These are phyloP conservation scores for Funneliformis geosporum DNA, from an alignment of 192 early-diverging fungal genomes.

Conservation along the genomic window DNA sequence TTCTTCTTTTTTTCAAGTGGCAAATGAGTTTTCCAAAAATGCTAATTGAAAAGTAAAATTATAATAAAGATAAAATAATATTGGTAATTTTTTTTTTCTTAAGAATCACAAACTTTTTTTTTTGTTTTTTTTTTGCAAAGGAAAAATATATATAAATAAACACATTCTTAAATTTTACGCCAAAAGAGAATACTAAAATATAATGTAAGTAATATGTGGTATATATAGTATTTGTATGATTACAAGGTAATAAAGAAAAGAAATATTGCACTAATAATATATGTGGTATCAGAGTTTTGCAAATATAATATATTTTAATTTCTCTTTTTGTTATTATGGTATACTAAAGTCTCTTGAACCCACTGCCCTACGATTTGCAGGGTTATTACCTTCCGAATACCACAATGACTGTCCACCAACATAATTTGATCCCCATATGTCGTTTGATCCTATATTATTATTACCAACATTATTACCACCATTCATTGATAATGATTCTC, in stretches of 20 bases:
- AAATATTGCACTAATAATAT: not conserved
- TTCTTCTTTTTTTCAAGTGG: not conserved
- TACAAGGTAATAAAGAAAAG: not conserved
- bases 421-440: slow-evolving; percentile 14
- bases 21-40: not conserved
- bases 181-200: slow-evolving; percentile 1
- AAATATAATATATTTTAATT: not conserved
- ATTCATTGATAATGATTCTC: slow-evolving; percentile 4
- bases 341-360: slow-evolving; percentile 29
- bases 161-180: not conserved
- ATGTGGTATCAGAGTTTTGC: not conserved
- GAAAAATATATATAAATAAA: slow-evolving; percentile 6
- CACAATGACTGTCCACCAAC: slow-evolving; percentile 17
- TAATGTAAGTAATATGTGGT: not conserved
- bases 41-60: not conserved
- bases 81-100: not conserved
- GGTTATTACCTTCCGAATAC: slow-evolving; percentile 23
- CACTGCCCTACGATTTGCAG: slow-evolving; percentile 19
- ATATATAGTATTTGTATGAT: slow-evolving; percentile 8
- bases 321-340: slow-evolving; percentile 7
- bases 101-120: not conserved
- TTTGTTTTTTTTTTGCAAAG: not conserved
- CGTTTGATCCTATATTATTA: slow-evolving; percentile 25
- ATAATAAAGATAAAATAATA: not conserved
- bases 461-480: slow-evolving; percentile 7